phyloP scores from a whole-genome alignment of 78 protist genomes.

The Diacronema lutheri region DNA sequence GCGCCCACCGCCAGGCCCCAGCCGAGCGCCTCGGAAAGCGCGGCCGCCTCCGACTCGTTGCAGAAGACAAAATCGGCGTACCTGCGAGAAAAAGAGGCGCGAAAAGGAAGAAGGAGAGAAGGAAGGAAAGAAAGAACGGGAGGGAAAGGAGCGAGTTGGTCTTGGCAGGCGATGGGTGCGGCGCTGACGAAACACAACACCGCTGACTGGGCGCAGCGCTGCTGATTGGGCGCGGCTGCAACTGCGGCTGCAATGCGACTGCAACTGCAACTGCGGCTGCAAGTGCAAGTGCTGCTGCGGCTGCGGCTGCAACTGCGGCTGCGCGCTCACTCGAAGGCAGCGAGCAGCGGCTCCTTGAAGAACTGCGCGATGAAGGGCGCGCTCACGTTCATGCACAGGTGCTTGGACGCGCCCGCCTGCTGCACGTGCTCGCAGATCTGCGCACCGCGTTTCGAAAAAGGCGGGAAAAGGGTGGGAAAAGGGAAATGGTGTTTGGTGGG shows the following conservation, averaged over 20 bases:
- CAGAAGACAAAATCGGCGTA: constrained; percentile 82
- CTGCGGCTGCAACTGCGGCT: constrained; percentile 5
- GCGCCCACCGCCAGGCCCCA: constrained; percentile 34
- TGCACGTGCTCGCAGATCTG: too few relatives aligned
- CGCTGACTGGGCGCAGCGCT: too few relatives aligned
- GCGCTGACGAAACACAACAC: neutral
- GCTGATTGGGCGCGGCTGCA: neutral
- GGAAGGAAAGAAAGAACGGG: constrained; percentile 11
- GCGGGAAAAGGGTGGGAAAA: too few relatives aligned
- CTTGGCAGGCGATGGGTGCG: neutral
- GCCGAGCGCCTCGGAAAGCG: constrained; percentile 52
- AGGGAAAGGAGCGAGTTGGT: neutral
- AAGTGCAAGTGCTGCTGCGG: neutral
- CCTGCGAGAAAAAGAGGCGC: neutral
- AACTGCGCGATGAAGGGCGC: constrained; percentile 89
- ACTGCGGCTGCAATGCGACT: neutral
- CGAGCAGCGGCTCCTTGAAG: constrained; percentile 66
- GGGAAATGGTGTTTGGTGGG: too few relatives aligned
- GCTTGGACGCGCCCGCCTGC: too few relatives aligned
- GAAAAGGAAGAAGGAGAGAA: neutral
- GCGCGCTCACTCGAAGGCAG: neutral
- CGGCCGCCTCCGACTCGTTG: constrained; percentile 89
- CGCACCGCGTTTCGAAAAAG: too few relatives aligned
- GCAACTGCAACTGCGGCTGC: too few relatives aligned
- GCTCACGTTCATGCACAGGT: constrained; percentile 76